A percentile compares a stretch with the other conserved stretches of the same genome.
These are phyloP conservation scores for Emmonsiellopsis sp. DNA, from an alignment of 2,329 filamentous ascomycete species.

Conservation along the genomic window DNA sequence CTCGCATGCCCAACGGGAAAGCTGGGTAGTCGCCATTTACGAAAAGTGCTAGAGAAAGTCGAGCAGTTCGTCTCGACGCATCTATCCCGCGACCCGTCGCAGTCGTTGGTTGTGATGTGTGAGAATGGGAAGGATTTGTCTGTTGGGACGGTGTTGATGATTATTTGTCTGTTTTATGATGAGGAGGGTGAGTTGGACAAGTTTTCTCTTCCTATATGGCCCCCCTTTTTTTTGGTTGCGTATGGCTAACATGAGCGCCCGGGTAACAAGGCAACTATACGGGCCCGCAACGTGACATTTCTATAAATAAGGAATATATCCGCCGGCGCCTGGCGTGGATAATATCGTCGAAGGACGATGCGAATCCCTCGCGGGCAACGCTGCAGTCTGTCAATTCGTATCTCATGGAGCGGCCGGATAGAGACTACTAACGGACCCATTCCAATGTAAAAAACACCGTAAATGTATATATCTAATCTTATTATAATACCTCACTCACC, in stretches of 20 bases:
- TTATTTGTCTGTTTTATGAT: constrained; percentile 65
- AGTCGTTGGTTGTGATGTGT: constrained; percentile 55
- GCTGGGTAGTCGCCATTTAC: constrained; percentile 72
- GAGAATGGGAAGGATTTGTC: constrained; percentile 72
- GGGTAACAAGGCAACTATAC: constrained; percentile 22
- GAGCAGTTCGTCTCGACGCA: constrained; percentile 44
- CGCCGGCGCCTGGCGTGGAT: constrained; percentile 72
- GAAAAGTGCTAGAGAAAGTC: constrained; percentile 58
- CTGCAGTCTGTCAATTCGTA: constrained; percentile 89
- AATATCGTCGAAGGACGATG: constrained; percentile 66
- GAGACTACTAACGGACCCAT: neutral
- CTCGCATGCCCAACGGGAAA: constrained; percentile 65
- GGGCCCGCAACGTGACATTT: constrained; percentile 17
- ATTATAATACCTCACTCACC: too few species aligned
- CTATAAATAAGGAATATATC: constrained; percentile 66
- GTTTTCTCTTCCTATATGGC: neutral
- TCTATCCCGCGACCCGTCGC: constrained; percentile 21
- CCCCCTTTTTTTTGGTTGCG: neutral
- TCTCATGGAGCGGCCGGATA: constrained; percentile 51
- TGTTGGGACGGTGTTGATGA: constrained; percentile 64
- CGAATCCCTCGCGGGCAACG: constrained; percentile 75
- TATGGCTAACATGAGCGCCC: neutral
- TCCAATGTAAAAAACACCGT: too few species aligned
- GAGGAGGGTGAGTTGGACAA: constrained; percentile 45
- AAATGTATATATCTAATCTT: neutral